These are phyloP conservation scores for Rhodotorula glutinis DNA, from an alignment of 1,284 basidiomycete species.

Conservation along the genomic window DNA sequence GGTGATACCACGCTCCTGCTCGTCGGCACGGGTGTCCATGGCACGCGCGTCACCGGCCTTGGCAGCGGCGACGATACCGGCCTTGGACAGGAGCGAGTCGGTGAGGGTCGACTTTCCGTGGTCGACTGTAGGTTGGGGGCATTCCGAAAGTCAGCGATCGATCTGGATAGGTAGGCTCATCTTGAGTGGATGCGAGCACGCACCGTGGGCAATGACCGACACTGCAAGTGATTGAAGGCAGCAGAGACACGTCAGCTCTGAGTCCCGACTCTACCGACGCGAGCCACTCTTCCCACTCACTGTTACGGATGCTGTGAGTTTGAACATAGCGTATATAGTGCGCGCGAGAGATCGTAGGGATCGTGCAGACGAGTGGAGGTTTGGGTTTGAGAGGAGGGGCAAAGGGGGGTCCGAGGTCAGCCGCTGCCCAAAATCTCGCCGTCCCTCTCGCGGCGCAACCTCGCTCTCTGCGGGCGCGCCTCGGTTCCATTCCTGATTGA, in stretches of 20 bases:
- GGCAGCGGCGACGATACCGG: conserved; percentile 94
- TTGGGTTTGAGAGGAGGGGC: too few relatives aligned
- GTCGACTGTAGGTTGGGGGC: conserved; percentile 62
- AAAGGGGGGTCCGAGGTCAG: conserved; percentile 15
- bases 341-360: neutral
- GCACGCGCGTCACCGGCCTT: conserved; percentile 98
- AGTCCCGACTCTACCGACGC: too few relatives aligned
- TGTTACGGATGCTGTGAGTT: conserved; percentile 40
- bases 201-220: conserved; percentile 50
- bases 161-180: too few relatives aligned
- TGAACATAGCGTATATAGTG: neutral
- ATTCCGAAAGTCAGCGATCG: neutral
- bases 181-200: conserved; percentile 11
- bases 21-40: conserved; percentile 95
- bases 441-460: neutral
- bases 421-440: neutral
- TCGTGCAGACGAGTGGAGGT: neutral
- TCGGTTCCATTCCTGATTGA: neutral
- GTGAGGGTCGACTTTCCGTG: conserved; percentile 99
- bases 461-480: neutral
- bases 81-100: conserved; percentile 98
- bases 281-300: conserved; percentile 10
- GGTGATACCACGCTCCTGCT: conserved; percentile 99
- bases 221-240: conserved; percentile 16
- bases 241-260: neutral